Evolutionary conservation across 495 filamentous ascomycete genomes (phyloP).

Genomic region (Immersiella caudata): DNA sequence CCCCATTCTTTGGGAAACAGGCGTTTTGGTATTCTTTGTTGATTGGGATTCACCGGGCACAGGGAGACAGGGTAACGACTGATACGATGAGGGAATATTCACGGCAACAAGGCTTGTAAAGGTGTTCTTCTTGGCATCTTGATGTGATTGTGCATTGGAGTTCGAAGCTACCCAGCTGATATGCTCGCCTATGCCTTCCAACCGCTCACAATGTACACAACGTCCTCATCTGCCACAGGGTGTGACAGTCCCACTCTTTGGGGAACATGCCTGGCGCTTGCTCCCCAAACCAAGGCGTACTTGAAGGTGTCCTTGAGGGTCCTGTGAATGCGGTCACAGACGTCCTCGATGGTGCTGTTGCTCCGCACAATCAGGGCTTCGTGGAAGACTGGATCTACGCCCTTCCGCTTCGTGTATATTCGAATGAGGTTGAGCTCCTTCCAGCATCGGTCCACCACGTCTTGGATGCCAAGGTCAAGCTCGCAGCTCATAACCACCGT

Average conservation of each 20-base stretch:
- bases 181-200: constrained; percentile 55
- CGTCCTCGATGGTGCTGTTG: constrained; percentile 90
- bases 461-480: constrained; percentile 92
- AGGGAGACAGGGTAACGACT: constrained; percentile 20
- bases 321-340: constrained; percentile 93
- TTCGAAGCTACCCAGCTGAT: neutral
- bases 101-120: constrained; percentile 2
- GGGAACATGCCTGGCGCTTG: constrained; percentile 90
- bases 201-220: constrained; percentile 92
- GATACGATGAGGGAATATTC: constrained; percentile 21
- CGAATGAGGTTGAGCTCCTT: constrained; percentile 88
- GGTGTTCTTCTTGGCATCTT: neutral
- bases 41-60: constrained; percentile 1
- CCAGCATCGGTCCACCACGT: constrained; percentile 96
- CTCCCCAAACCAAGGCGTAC: constrained; percentile 97
- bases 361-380: constrained; percentile 92
- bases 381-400: constrained; percentile 83
- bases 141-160: neutral
- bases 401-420: constrained; percentile 96
- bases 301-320: constrained; percentile 98
- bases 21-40: constrained; percentile 9
- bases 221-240: constrained; percentile 91
- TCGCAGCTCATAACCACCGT: constrained; percentile 98
- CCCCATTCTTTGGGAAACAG: neutral
- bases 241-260: constrained; percentile 91